Evolutionary conservation across 805 yeast genomes (phyloP), one percentile per base, ranked within the genome.

Genomic region (Spathaspora hagerdaliae): DNA sequence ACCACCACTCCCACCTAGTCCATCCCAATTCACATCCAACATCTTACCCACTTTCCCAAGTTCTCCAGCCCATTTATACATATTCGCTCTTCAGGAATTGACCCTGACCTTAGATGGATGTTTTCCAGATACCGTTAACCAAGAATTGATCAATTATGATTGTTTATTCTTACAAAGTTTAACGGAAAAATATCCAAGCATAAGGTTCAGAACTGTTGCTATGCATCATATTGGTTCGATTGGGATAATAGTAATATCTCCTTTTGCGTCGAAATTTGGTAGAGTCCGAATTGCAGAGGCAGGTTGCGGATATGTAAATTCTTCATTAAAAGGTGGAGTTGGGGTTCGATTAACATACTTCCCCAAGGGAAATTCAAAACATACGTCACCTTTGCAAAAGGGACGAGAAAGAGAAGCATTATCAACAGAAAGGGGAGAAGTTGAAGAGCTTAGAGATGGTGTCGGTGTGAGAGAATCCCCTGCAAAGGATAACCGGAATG

Each of bases 271-370:
- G 67, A 63, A 61, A 44, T 55, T 70, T 19, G 38, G 55, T 26
- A 48, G 55, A 38, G 43, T 66, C 12, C 50, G 54, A 11, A 53
- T 47, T 11, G 73, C 73, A 2, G 59, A 57, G 9, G 67, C 66
- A 14, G 74, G 78, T 13, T 69, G 82, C 49, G 96, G 97, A 1
- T 58, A 69, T 44, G 70, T 74, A 7, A 68, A 73, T 47, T 80
- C 92, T 0, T 78, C 82, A 44, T 59, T 87, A 55, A 91, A 91
- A 60, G 96, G 96, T 0, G 91, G 82, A 0, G 82, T 78, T 1
- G 87, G 84, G 0, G 41, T 84, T 1, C 65, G 91, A 37, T 54
- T 86, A n/a, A 51, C 50, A 1, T 69, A 67, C 44, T 37, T 48
- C 8, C 58, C 64, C 3, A 41, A 43, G 6, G 54, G 58, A 6